Conservation (phyloP, 2,329 filamentous ascomycete species). For the Incumbomyces delicatus region DNA sequence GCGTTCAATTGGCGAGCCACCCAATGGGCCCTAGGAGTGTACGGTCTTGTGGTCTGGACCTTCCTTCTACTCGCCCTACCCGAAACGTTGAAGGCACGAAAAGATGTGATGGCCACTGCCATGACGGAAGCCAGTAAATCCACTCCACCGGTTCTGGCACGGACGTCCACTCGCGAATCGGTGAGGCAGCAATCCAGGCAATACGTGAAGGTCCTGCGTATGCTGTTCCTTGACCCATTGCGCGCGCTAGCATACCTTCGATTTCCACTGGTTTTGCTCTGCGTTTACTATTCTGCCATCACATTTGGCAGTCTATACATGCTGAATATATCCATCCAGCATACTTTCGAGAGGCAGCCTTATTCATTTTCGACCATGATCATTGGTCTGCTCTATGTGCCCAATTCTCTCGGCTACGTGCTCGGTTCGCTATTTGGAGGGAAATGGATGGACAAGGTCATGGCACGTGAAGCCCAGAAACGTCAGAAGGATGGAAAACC, state of each 20-base stretch:
- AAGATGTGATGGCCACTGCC: conserved; percentile 24
- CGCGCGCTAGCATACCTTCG: conserved; percentile 60
- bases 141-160: conserved; percentile 29
- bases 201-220: conserved; percentile 46
- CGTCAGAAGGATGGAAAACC: conserved; percentile 55
- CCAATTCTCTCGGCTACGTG: conserved; percentile 64
- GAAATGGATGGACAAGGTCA: conserved; percentile 70
- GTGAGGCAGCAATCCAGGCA: conserved; percentile 47
- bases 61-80: conserved; percentile 36
- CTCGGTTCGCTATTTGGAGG: conserved; percentile 60
- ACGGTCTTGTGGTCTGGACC: conserved; percentile 41
- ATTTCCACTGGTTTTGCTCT: conserved; percentile 63
- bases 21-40: conserved; percentile 67
- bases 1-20: conserved; percentile 64
- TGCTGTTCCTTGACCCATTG: conserved; percentile 62
- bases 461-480: conserved; percentile 63
- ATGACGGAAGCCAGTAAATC: conserved; percentile 15
- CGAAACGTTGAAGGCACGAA: conserved; percentile 30
- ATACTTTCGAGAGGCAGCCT: conserved; percentile 55
- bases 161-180: conserved; percentile 54
- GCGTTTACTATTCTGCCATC: conserved; percentile 63
- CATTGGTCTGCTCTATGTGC: conserved; percentile 68
- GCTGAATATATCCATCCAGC: conserved; percentile 66
- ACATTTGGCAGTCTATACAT: conserved; percentile 68
- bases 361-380: conserved; percentile 61